Base-by-base conservation (phyloP, 148 eudicot genomes). In the Amaranthus palmeri region DNA sequence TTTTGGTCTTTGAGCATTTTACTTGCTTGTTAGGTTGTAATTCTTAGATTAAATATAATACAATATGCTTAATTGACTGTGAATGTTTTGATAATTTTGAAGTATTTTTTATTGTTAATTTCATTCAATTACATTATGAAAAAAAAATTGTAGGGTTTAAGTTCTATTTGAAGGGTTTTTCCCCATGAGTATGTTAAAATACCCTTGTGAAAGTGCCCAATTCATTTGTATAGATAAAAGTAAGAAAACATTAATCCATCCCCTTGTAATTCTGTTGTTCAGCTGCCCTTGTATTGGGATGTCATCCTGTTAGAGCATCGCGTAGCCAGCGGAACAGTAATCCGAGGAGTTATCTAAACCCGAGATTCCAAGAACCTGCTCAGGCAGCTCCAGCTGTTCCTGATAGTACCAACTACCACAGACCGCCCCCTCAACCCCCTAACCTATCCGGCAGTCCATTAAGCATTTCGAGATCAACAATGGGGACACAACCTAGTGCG, bases 221-320 rank as follows among this genome's bases (percentile, higher is more conserved):
- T 74, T 58, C 47, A 48, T 57, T 66, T 45, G 18, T 63, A 61
- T 69, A 48, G 67, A 36, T 61, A 53, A 61, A 25, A 36, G 70
- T 49, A 54, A 65, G 66, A 65, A 68, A 64, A 41, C 68, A 71
- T 47, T 74, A 48, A 79, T 75, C 36, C 14, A 59, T 70, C 60
- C 42, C 68, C 58, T 8, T 49, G 64, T 68, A 64, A 73, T 57
- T 75, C 65, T 85, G 74, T 74, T 84, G 73, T 79, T 77, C 90
- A 93, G 98, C 98, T 88, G 98, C 98, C 69, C 98, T 93, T 72
- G 84, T 89, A 67, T 74, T 93, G 72, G 98, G 98, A 25, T 93
- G 98, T 80, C 79, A 85, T 71, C 92, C 97, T 17, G 89, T 89
- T 72, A 88, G 91, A 79, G 91, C 92, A 56, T 84, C 98, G 17